These are phyloP conservation scores for Cubamyces sp. DNA, from an alignment of 768 basidiomycete species.

Conservation along the genomic window DNA sequence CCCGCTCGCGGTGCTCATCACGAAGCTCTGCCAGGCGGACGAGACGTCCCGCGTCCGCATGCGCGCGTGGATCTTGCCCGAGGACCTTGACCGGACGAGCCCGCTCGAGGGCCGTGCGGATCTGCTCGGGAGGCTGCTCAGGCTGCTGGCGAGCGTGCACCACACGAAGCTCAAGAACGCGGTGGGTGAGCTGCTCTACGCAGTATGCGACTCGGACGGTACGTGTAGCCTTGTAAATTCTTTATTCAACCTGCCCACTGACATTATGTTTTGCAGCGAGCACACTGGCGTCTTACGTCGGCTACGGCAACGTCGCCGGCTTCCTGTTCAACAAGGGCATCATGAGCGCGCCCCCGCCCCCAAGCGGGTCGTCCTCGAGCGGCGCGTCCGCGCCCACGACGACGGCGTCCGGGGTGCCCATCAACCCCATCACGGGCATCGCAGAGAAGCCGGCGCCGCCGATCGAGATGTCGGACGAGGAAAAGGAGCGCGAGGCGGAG, in stretches of 20 bases:
- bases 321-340: constrained; percentile 93
- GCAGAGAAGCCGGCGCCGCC: constrained; percentile 44
- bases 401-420: constrained; percentile 47
- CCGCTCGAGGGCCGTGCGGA: constrained; percentile 77
- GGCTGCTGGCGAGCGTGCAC: constrained; percentile 76
- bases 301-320: constrained; percentile 96
- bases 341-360: constrained; percentile 55
- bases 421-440: constrained; percentile 90
- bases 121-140: constrained; percentile 77
- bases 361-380: constrained; percentile 34
- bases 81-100: constrained; percentile 76
- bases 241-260: background rate
- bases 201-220: constrained; percentile 81
- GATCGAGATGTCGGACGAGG: constrained; percentile 86
- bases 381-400: constrained; percentile 37
- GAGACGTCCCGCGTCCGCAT: constrained; percentile 58
- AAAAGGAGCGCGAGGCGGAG: constrained; percentile 94
- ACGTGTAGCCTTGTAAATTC: background rate
- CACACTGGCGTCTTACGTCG: constrained; percentile 74
- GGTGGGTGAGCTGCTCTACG: constrained; percentile 86
- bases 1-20: constrained; percentile 77
- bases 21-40: constrained; percentile 69
- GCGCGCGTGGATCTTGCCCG: constrained; percentile 73
- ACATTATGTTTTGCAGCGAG: constrained; percentile 49
- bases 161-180: constrained; percentile 73